Percentiles rank a stretch among this genome's conserved stretches.
Evolutionary conservation across 257 asterid species (phyloP).

Genomic region (Hygrophila difformis): DNA sequence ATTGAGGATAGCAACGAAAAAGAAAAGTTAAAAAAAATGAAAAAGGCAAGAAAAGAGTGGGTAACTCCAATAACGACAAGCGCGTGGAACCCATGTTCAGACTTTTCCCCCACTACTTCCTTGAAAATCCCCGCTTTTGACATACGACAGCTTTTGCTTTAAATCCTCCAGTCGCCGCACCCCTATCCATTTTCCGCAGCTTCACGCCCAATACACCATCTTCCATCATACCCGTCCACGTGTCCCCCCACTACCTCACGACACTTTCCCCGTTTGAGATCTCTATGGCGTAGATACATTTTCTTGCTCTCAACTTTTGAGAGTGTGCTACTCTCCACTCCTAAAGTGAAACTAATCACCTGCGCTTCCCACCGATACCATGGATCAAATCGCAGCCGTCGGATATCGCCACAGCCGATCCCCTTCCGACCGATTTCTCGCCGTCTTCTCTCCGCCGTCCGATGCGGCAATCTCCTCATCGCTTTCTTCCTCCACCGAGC

Average conservation of each 20-base stretch:
- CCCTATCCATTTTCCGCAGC: conserved; percentile 8
- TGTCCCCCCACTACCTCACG: too few relatives aligned
- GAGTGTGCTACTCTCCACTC: too few relatives aligned
- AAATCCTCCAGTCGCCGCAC: conserved; percentile 20
- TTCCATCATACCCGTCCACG: not conserved
- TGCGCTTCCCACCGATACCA: conserved; percentile 14
- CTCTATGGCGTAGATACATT: not conserved
- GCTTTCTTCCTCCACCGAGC: conserved; percentile 29
- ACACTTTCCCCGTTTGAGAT: not conserved
- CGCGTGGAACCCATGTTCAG: conserved; percentile 10
- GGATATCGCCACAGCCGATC: conserved; percentile 49
- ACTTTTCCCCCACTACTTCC: not conserved
- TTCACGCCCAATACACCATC: conserved; percentile 8
- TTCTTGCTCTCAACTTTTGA: not conserved
- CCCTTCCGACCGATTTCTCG: conserved; percentile 57
- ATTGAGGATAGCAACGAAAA: too few relatives aligned
- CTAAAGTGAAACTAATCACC: too few relatives aligned
- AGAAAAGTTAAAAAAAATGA: not conserved
- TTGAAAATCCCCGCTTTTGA: not conserved
- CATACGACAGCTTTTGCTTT: not conserved
- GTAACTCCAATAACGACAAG: conserved; percentile 1
- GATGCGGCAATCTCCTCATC: conserved; percentile 8
- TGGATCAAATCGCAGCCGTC: conserved; percentile 43
- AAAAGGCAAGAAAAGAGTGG: too few relatives aligned
- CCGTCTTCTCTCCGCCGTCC: conserved; percentile 56